Conservation (phyloP, 1,139 yeast genomes). For the Pneumocystis wakefieldiae region DNA sequence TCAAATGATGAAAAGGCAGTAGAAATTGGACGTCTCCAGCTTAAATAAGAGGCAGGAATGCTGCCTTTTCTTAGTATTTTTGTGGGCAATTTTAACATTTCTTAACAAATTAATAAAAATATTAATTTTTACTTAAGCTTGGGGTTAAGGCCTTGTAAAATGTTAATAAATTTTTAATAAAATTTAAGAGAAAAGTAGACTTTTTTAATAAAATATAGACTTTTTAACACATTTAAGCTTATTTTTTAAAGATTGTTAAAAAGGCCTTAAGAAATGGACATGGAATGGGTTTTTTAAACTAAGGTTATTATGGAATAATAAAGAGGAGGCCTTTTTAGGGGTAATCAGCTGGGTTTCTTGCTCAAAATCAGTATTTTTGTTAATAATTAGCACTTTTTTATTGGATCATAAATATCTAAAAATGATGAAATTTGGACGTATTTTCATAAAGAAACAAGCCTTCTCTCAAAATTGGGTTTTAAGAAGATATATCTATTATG, state of each 20-base stretch:
- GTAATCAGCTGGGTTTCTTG: background rate
- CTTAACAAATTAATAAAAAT: background rate
- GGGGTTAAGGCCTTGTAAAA: too few species aligned
- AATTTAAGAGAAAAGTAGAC: too few species aligned
- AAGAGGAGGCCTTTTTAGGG: background rate
- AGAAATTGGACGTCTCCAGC: background rate
- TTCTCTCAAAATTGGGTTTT: background rate
- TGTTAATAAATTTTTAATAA: too few species aligned
- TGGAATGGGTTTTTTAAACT: too few species aligned
- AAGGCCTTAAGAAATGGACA: too few species aligned
- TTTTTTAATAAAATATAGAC: too few species aligned
- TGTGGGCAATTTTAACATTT: background rate
- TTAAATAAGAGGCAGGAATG: background rate
- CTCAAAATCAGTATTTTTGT: background rate
- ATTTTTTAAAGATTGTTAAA: background rate
- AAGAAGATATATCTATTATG: background rate
- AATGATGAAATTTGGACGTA: background rate
- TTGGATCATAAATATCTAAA: background rate
- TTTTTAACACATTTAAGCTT: background rate
- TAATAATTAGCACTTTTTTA: background rate
- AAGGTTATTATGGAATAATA: background rate
- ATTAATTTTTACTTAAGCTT: too few species aligned
- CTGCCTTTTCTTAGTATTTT: background rate
- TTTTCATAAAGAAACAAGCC: background rate
- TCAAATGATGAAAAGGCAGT: background rate